Evolutionary conservation across 345 rosid species (phyloP), one percentile per base, ranked within the genome.

Genomic region (Euphorbia lathyris): DNA sequence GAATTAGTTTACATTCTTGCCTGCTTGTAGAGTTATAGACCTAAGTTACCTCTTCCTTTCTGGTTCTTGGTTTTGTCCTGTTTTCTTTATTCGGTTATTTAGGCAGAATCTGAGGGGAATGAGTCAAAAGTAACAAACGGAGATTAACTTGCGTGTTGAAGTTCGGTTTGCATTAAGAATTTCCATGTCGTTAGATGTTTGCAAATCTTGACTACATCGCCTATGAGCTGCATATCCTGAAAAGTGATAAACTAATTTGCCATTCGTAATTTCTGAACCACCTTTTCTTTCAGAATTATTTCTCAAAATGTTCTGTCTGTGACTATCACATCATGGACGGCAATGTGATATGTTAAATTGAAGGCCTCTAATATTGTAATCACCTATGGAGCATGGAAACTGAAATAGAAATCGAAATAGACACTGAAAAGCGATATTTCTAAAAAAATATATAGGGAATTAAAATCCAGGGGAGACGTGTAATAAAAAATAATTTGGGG

Each of bases 71-170:
- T 27, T 60, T 34, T 38, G 16, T 61, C 20, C n/a, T 20, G 16
- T n/a, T 9, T 36, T 36, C 10, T 55, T 51, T 19, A 19, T 48
- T 5, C 0, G 1, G 5, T 55, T 9, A 10, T 10, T n/a, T n/a
- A 34, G 20, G 22, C n/a, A n/a, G n/a, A n/a, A 20, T 26, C 66
- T 62, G 43, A 36, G 6, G 29, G 29, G 2, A 26, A 62, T 38
- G 27, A 10, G 27, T 23, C 22, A 7, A 5, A 32, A 23, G 12
- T 64, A 2, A 34, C n/a, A 34, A 34, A 25, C 36, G 0, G 30
- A 63, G 66, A 11, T 42, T 63, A 50, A 14, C 27, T 40, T 65
- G 68, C 9, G 11, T 23, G 5, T 45, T 65, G 68, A 65, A 47
- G 38, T 47, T 9, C 22, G 52, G 29, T 16, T 26, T 26, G 20